These are phyloP conservation scores for Barbarea vulgaris DNA, from an alignment of 345 rosid species.

Conservation along the genomic window DNA sequence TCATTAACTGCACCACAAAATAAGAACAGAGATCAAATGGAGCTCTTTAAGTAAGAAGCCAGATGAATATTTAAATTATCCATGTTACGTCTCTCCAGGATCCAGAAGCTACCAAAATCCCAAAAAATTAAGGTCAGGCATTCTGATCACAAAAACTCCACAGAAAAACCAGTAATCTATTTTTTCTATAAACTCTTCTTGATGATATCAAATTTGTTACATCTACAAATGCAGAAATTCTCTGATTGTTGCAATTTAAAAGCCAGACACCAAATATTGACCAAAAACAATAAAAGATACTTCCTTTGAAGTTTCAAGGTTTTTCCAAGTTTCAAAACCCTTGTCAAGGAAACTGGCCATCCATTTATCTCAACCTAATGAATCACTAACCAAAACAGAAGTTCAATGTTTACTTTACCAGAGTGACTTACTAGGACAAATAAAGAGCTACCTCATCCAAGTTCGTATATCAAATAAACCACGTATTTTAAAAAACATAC, in stretches of 20 bases:
- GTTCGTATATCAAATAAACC: background rate
- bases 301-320: slow-evolving; percentile 5
- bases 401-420: slow-evolving; percentile 3
- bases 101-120: slow-evolving; percentile 2
- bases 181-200: background rate
- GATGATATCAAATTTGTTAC: background rate
- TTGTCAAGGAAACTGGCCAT: background rate
- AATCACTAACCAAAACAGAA: slow-evolving; percentile 12
- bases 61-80: background rate
- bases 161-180: background rate
- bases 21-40: slow-evolving; percentile 35
- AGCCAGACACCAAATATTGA: slow-evolving; percentile 14
- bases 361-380: slow-evolving; percentile 7
- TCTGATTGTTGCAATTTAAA: background rate
- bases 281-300: slow-evolving; percentile 5
- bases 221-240: slow-evolving; percentile 8
- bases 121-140: background rate
- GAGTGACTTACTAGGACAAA: slow-evolving; percentile 1
- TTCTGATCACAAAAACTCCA: slow-evolving; percentile 1
- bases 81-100: background rate
- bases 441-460: slow-evolving; percentile 19
- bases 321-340: slow-evolving; percentile 19
- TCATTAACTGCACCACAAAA: slow-evolving; percentile 72
- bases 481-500: background rate
- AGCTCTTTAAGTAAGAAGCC: slow-evolving; percentile 13